Percentiles rank a stretch among this genome's conserved stretches.
These are phyloP conservation scores for Triangularia setosa DNA, from an alignment of 2,329 filamentous ascomycete species.

Conservation along the genomic window DNA sequence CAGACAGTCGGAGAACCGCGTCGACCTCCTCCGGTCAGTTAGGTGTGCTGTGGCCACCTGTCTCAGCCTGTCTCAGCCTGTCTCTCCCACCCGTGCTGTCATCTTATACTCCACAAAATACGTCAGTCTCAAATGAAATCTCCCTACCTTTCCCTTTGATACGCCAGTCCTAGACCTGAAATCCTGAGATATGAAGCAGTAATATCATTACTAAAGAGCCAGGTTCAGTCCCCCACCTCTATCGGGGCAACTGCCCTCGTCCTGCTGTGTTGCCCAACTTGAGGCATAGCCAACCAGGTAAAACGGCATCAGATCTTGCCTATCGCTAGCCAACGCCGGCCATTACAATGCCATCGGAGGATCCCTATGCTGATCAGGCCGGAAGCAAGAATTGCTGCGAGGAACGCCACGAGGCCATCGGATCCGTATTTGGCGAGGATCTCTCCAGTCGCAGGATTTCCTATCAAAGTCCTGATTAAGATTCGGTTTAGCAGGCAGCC, in stretches of 20 bases:
- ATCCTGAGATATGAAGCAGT: background rate
- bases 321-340: background rate
- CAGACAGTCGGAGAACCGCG: background rate
- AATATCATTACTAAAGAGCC: background rate
- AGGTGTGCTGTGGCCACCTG: background rate
- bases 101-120: background rate
- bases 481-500: background rate
- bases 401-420: conserved; percentile 25
- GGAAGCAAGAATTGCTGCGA: conserved; percentile 23
- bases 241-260: background rate
- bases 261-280: background rate
- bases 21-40: background rate
- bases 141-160: background rate
- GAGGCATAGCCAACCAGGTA: background rate
- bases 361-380: conserved; percentile 22
- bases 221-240: background rate
- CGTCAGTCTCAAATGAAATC: background rate
- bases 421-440: conserved; percentile 21
- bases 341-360: conserved; percentile 21
- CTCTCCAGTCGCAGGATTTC: conserved; percentile 24
- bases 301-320: background rate
- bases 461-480: conserved; percentile 21
- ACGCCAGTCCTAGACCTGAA: background rate
- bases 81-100: background rate
- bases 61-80: background rate